These are phyloP conservation scores for Pleurotus ostreatus DNA, from an alignment of 768 basidiomycete species.

Conservation along the genomic window DNA sequence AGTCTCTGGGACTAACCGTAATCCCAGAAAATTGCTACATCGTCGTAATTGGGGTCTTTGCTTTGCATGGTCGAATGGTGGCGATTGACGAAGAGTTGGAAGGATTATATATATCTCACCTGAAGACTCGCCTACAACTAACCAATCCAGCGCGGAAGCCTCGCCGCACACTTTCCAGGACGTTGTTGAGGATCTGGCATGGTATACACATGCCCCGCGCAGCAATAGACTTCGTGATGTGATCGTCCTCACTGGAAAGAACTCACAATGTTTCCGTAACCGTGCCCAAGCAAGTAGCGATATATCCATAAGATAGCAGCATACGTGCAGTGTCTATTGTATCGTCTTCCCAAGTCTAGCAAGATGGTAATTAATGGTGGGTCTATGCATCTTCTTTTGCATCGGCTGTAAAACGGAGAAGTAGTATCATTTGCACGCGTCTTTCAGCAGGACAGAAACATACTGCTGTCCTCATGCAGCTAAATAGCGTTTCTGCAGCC, in stretches of 20 bases:
- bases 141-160: no score
- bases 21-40: constrained; percentile 39
- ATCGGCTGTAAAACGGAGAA: constrained; percentile 45
- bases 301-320: background rate
- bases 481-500: constrained; percentile 57
- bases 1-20: constrained; percentile 27
- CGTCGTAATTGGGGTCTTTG: constrained; percentile 9
- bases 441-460: constrained; percentile 23
- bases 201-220: constrained; percentile 5
- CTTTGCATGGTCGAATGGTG: constrained; percentile 3
- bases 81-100: constrained; percentile 8
- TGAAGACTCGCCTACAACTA: no score
- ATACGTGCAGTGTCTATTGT: constrained; percentile 35
- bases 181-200: background rate
- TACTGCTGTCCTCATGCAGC: constrained; percentile 86
- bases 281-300: no score
- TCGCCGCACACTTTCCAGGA: background rate
- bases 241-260: no score
- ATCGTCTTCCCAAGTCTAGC: constrained; percentile 72
- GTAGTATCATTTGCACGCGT: constrained; percentile 5
- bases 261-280: no score
- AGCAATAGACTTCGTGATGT: no score
- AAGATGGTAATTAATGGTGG: constrained; percentile 89
- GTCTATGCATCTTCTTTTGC: constrained; percentile 60
- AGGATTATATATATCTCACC: constrained; percentile 9